These are phyloP conservation scores for Gamsiella multidivaricata DNA, from an alignment of 192 early-diverging fungal species.

Conservation along the genomic window DNA sequence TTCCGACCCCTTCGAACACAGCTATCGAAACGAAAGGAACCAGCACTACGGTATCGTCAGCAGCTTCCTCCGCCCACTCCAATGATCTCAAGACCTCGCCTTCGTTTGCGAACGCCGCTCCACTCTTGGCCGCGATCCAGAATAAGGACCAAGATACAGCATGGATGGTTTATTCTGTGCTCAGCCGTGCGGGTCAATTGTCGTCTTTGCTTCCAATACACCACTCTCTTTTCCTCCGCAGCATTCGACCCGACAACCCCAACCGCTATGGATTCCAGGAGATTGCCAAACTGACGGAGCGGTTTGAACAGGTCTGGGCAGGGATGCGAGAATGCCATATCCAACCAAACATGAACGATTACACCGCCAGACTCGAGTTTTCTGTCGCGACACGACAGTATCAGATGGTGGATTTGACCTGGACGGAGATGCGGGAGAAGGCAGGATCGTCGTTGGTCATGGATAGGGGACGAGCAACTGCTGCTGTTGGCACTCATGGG, in stretches of 20 bases:
- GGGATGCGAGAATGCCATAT: constrained; percentile 31
- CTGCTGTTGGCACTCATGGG: neutral
- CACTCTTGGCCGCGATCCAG: constrained; percentile 37
- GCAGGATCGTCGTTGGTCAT: neutral
- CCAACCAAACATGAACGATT: constrained; percentile 48
- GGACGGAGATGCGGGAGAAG: constrained; percentile 28
- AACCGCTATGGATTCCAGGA: constrained; percentile 15
- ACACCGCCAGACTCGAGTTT: constrained; percentile 40
- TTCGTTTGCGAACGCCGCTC: constrained; percentile 31
- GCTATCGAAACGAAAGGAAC: neutral
- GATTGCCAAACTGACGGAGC: constrained; percentile 6
- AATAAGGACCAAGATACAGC: constrained; percentile 50
- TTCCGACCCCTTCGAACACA: too few relatives aligned
- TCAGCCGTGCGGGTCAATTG: constrained; percentile 29
- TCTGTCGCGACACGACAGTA: constrained; percentile 25
- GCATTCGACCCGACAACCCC: constrained; percentile 22
- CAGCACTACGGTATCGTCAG: neutral
- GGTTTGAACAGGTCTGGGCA: constrained; percentile 39
- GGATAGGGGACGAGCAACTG: too few relatives aligned
- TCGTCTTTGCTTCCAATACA: constrained; percentile 31
- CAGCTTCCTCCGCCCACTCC: constrained; percentile 2
- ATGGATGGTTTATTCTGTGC: constrained; percentile 45
- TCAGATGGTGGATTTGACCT: constrained; percentile 29
- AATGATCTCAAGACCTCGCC: constrained; percentile 32
- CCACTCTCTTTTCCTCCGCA: constrained; percentile 34